Evolutionary conservation across 441 rosid genomes (phyloP), one percentile per base, ranked within the genome.

Genomic region (Pelargonium citronellum): DNA sequence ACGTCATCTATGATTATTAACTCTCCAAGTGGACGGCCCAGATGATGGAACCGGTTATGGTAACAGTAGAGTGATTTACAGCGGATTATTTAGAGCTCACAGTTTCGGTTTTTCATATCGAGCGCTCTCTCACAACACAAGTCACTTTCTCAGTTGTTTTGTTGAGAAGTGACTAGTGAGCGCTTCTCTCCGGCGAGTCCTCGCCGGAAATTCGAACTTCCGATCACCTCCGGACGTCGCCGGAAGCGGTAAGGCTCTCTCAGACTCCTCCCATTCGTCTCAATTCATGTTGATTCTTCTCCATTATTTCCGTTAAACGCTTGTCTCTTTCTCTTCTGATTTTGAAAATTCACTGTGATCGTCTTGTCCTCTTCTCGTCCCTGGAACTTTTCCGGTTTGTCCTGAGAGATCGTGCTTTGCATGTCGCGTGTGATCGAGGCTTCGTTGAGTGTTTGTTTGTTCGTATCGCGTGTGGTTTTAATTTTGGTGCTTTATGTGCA

Each of bases 181-280:
- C 16, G 61, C 20, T 17, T 57, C 62, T 57, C 62, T 57, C 62
- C 62, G 62, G 62, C 62, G 62, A 57, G 62, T 17, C 62, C 17
- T 17, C 3, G 24, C 62, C 24, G 62, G 17, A 7, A 16, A 57
- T 10, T 17, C 5, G 11, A 57, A 57, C 17, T 17, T 20, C 3
- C 27, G 62, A 57, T 57, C 62, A 16, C 12, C 20, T 10, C 20
- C 9, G 62, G 12, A 3, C 37, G 37, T 30, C 37, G 37, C 37
- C 0, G 6, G 37, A 30, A 30, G 37, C 37, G 37, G 37, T 30
- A 30, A 1, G 62, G 11, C 27, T 55, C 24, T 57, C 24, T 57
- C 24, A 11, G 20, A 16, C 62, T 7, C n/a, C 62, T 57, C 62
- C 37, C 37, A 30, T 57, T 17, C 11, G 62, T 57, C 0, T 17